Evolutionary conservation across 2,329 filamentous ascomycete species (phyloP).

Genomic region (Taxawa tesnikishii): DNA sequence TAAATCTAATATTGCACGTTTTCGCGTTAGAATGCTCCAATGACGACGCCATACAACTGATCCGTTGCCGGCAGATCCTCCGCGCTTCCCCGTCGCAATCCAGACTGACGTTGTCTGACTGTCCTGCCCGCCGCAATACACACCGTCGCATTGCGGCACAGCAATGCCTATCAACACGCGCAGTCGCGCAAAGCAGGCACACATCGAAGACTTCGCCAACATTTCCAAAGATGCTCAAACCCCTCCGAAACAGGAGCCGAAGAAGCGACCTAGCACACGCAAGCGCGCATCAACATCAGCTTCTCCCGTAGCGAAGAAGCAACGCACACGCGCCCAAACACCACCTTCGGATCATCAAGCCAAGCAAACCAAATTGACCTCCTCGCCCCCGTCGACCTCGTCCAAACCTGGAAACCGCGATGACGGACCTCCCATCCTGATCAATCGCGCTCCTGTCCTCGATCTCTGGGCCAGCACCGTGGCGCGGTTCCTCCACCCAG

Average conservation of each 20-base stretch:
- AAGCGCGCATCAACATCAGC: neutral
- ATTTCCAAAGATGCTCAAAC: neutral
- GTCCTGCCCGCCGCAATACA: too few species aligned
- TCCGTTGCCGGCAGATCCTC: too few species aligned
- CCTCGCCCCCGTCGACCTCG: neutral
- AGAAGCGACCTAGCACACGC: neutral
- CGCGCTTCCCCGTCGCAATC: too few species aligned
- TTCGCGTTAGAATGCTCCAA: too few species aligned
- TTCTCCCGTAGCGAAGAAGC: neutral
- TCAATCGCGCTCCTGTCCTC: slow-evolving; percentile 21
- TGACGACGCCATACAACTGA: too few species aligned
- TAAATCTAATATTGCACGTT: too few species aligned
- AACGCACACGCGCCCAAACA: neutral
- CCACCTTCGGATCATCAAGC: slow-evolving; percentile 1
- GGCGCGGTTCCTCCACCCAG: slow-evolving; percentile 15
- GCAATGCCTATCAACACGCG: too few species aligned
- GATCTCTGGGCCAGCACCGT: slow-evolving; percentile 18
- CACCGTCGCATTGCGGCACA: too few species aligned
- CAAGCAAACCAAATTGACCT: neutral
- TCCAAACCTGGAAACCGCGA: slow-evolving; percentile 1
- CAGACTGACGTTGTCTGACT: too few species aligned
- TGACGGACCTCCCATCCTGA: slow-evolving; percentile 10
- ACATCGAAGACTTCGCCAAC: slow-evolving; percentile 1
- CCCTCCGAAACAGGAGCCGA: neutral
- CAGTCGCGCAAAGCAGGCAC: neutral